Evolutionary conservation across 768 basidiomycete species (phyloP).

Genomic region (Tricholoma sp.): DNA sequence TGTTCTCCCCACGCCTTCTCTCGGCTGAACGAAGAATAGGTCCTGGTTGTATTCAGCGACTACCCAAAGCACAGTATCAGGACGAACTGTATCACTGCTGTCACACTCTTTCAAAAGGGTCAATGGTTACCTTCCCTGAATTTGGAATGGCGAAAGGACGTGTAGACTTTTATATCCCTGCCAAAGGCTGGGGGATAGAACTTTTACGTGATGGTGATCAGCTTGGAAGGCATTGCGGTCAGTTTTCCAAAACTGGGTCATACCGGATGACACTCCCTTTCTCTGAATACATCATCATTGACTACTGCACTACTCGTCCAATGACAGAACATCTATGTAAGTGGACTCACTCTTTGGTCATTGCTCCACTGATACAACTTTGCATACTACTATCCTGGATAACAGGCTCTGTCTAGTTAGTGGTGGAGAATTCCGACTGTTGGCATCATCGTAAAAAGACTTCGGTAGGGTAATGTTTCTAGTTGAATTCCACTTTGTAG

Average conservation of each 20-base stretch:
- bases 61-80: conserved; percentile 2
- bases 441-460: too few relatives aligned
- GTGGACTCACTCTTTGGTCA: neutral
- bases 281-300: conserved; percentile 14
- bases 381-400: conserved; percentile 7
- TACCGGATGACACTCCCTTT: conserved; percentile 10
- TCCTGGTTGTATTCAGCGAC: neutral
- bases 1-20: neutral
- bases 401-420: neutral
- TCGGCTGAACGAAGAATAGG: conserved; percentile 4
- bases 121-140: conserved; percentile 14
- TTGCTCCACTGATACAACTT: neutral
- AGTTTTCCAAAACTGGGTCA: conserved; percentile 9
- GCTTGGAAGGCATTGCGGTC: conserved; percentile 8
- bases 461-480: too few relatives aligned
- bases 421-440: neutral
- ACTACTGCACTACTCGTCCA: conserved; percentile 8
- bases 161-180: conserved; percentile 14
- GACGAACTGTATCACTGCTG: conserved; percentile 8
- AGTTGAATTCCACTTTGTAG: too few relatives aligned
- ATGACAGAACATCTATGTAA: neutral
- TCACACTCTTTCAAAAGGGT: conserved; percentile 7
- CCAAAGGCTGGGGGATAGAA: conserved; percentile 14
- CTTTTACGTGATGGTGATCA: conserved; percentile 12
- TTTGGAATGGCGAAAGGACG: conserved; percentile 11